phyloP scores from a whole-genome alignment of 2,329 filamentous ascomycete species.

The Aspergillus melleus region DNA sequence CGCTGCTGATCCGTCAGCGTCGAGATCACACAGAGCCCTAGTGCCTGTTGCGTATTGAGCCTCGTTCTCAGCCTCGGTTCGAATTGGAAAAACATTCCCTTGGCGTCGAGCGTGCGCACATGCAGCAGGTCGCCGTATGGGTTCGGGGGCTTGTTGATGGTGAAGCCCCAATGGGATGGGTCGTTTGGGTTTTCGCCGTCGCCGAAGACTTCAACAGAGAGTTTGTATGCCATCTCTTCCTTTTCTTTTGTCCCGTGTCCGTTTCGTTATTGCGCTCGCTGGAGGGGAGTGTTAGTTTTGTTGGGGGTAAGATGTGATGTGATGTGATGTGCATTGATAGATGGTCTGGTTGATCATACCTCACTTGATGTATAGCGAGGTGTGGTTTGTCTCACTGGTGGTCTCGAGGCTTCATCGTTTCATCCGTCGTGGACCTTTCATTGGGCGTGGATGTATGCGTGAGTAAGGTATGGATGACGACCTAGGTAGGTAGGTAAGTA shows the following conservation, averaged over 20 bases:
- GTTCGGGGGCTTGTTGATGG: constrained; percentile 20
- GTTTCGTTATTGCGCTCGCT: too few species aligned
- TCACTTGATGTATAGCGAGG: too few species aligned
- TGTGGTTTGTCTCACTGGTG: too few species aligned
- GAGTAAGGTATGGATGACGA: background rate
- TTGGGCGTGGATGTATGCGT: too few species aligned
- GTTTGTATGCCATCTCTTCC: constrained; percentile 12
- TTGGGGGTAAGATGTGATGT: background rate
- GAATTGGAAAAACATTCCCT: constrained; percentile 25
- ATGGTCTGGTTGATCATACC: background rate
- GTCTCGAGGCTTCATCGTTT: background rate
- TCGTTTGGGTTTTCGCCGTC: constrained; percentile 22
- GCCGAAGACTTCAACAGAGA: constrained; percentile 26
- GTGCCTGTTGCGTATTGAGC: constrained; percentile 22
- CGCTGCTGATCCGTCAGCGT: constrained; percentile 17
- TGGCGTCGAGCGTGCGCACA: constrained; percentile 22
- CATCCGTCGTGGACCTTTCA: background rate
- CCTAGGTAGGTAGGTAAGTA: background rate
- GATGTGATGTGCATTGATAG: background rate
- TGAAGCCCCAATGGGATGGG: constrained; percentile 27
- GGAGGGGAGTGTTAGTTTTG: too few species aligned
- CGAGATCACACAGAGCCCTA: constrained; percentile 14
- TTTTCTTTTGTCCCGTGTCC: too few species aligned
- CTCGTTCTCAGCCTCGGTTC: constrained; percentile 21
- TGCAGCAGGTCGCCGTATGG: constrained; percentile 28